These are phyloP conservation scores for Harringtonia lauricola DNA, from an alignment of 2,329 filamentous ascomycete species.

Conservation along the genomic window DNA sequence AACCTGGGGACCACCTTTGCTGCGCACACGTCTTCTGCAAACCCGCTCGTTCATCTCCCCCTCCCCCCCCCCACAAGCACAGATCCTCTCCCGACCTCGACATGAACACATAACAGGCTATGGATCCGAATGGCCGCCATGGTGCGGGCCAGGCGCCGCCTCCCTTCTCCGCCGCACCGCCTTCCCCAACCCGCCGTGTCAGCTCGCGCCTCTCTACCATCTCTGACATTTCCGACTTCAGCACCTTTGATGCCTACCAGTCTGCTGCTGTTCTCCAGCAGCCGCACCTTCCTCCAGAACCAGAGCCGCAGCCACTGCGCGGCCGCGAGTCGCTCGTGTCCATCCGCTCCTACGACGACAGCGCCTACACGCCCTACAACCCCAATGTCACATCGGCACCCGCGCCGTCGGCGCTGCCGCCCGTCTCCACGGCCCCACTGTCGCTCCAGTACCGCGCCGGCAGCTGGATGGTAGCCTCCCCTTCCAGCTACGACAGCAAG, in stretches of 20 bases:
- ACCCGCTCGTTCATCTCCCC: no score
- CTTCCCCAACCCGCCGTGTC: not conserved
- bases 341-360: slow-evolving; percentile 19
- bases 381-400: not conserved
- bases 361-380: not conserved
- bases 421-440: not conserved
- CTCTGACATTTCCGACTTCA: slow-evolving; percentile 19
- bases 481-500: not conserved
- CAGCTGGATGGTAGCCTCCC: not conserved
- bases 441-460: not conserved
- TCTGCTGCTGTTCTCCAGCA: slow-evolving; percentile 9
- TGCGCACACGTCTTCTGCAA: no score
- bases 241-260: slow-evolving; percentile 39
- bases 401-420: not conserved
- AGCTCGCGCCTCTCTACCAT: slow-evolving; percentile 17
- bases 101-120: no score
- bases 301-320: slow-evolving; percentile 12
- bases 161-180: not conserved
- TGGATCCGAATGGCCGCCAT: no score
- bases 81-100: no score
- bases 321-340: slow-evolving; percentile 28
- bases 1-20: no score
- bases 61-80: no score
- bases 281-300: not conserved
- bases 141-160: slow-evolving; percentile 2